Conservation (phyloP, 1,284 basidiomycete species). For the Moniliophthora roreri region DNA sequence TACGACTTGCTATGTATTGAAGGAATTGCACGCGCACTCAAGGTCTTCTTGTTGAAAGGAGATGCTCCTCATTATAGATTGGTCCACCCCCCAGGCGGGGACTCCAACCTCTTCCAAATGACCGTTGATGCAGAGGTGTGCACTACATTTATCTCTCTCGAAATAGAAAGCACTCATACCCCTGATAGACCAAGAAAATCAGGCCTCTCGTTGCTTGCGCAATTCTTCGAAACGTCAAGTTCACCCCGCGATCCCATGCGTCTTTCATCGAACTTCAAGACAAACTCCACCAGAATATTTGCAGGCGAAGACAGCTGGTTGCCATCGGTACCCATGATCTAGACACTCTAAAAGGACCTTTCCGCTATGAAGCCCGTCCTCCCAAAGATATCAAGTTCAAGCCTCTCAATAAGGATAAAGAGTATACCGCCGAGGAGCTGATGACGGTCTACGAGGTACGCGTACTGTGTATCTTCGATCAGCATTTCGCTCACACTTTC, state of each 20-base stretch:
- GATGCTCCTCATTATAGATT: constrained; percentile 75
- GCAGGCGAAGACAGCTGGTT: constrained; percentile 87
- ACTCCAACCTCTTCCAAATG: constrained; percentile 65
- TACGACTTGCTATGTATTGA: constrained; percentile 98
- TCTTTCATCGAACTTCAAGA: constrained; percentile 99
- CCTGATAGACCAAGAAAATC: constrained; percentile 71
- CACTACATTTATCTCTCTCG: constrained; percentile 22
- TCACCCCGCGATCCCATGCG: constrained; percentile 88
- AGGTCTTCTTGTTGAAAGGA: constrained; percentile 80
- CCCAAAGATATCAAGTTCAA: constrained; percentile 91
- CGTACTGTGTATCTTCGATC: constrained; percentile 1
- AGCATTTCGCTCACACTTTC: neutral
- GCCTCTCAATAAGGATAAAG: constrained; percentile 78
- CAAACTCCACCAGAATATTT: constrained; percentile 97
- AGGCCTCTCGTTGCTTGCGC: constrained; percentile 92
- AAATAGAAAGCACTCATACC: constrained; percentile 1
- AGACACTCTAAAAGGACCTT: constrained; percentile 85
- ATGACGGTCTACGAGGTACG: constrained; percentile 90
- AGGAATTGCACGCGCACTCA: constrained; percentile 88
- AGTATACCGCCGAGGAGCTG: constrained; percentile 79
- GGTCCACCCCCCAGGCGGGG: constrained; percentile 65
- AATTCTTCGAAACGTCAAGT: constrained; percentile 86
- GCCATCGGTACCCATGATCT: constrained; percentile 98
- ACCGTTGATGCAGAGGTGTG: constrained; percentile 69
- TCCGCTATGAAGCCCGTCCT: constrained; percentile 88